phyloP scores from a whole-genome alignment of 345 rosid species.

The Populus pruinosa region DNA sequence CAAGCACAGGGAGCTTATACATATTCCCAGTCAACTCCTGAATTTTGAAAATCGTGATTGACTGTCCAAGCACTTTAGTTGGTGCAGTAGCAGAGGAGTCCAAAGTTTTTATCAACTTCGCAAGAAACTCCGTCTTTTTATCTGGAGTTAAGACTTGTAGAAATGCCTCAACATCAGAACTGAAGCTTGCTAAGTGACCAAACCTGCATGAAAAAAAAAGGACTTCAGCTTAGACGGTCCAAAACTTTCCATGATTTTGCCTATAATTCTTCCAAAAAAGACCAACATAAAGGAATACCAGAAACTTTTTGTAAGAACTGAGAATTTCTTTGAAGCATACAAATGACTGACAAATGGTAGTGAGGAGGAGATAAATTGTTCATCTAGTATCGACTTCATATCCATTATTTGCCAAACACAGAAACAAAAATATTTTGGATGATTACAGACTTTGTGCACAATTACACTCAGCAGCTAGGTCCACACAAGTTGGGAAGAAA shows the following conservation, averaged over 20 bases:
- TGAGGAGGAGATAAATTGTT: not conserved
- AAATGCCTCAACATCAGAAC: slow-evolving; percentile 70
- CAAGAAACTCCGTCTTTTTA: slow-evolving; percentile 53
- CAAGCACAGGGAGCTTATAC: slow-evolving; percentile 44
- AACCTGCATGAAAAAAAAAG: slow-evolving; percentile 50
- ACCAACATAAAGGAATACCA: not conserved
- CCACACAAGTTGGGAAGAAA: not conserved
- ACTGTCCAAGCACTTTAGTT: slow-evolving; percentile 69
- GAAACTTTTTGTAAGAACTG: not conserved
- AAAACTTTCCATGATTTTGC: not conserved
- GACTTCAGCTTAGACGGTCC: slow-evolving; percentile 5
- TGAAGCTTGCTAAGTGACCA: slow-evolving; percentile 89
- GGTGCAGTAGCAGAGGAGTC: slow-evolving; percentile 36
- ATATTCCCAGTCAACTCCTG: slow-evolving; percentile 64
- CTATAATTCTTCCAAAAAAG: not conserved
- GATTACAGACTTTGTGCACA: not conserved
- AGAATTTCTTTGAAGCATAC: not conserved
- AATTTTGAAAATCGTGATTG: slow-evolving; percentile 58
- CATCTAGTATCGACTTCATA: not conserved
- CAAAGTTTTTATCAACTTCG: slow-evolving; percentile 43
- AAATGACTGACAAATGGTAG: not conserved
- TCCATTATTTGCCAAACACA: not conserved
- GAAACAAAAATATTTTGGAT: not conserved
- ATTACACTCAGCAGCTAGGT: not conserved
- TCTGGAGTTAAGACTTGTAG: slow-evolving; percentile 64